Evolutionary conservation across 768 basidiomycete species (phyloP).

Genomic region (Lyophyllum atratum): DNA sequence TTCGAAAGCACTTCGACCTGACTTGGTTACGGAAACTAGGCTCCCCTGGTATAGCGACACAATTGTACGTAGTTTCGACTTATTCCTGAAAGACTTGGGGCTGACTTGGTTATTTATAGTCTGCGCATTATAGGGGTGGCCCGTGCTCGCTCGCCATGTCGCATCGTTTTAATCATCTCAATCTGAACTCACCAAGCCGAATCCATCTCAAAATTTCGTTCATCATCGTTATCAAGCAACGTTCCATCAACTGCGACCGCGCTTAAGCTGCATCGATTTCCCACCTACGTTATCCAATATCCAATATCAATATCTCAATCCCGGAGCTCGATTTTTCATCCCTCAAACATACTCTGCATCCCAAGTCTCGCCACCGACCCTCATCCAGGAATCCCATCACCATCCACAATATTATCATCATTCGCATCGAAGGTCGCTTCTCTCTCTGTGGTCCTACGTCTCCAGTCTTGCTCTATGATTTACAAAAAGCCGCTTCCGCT

Average conservation of each 20-base stretch:
- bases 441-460: not conserved
- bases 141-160: no score
- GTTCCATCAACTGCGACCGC: not conserved
- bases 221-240: not conserved
- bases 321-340: constrained; percentile 9
- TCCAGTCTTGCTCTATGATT: not conserved
- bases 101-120: not conserved
- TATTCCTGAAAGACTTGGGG: no score
- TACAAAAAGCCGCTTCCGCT: not conserved
- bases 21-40: no score
- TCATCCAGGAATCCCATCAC: not conserved
- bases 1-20: no score
- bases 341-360: not conserved
- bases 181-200: not conserved
- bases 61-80: no score
- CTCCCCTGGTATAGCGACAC: no score
- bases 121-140: no score
- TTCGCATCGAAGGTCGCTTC: not conserved
- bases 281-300: not conserved
- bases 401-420: not conserved
- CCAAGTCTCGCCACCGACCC: not conserved
- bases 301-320: constrained; percentile 3
- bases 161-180: not conserved
- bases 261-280: not conserved
- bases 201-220: not conserved